Evolutionary conservation across 805 yeast genomes (phyloP), one percentile per base, ranked within the genome.

Genomic region (Candida loeiensis): DNA sequence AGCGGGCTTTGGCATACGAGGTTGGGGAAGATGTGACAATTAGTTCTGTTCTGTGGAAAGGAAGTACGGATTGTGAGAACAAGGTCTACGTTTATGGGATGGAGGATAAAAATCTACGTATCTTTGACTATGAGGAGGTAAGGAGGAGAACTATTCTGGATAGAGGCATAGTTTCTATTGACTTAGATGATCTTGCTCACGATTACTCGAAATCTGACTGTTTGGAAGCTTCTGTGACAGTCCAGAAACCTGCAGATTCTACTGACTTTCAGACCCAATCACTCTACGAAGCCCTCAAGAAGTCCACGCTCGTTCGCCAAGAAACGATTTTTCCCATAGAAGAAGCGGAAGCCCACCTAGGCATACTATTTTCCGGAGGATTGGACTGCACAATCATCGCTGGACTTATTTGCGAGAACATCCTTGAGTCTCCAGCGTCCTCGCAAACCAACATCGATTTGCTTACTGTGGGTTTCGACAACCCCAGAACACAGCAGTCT

Each of bases 381-480:
- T 66, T 93, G 3, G 99, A 93, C 55, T 93, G 99, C 58, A 82
- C 97, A 0, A 61, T 91, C 0, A 53, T 93, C 17, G 89, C 95
- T 0, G 77, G 80, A 0, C 36, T 82, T 3, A 61, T 61, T 13
- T 47, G 59, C 35, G 56, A 56, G 36, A 57, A 59, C 37, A 42
- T 53, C n/a, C 50, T 48, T 3, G 43, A 47, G 42, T 11, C 9
- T 14, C 17, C 31, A 4, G 5, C 31, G 14, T 17, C 16, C 2
- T 24, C 39, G 18, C 39, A 38, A 2, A 36, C 38, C 46, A 1
- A 72, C 11, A 48, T 93, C 6, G 96, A 91, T 55, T 66, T 93
- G n/a, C 54, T 93, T 11, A 91, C 90, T 44, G 99, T 93, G 4
- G 95, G 95, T 0, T 93, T 93, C 59, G 90, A 85, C 48, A 93